A percentile compares a stretch with the other conserved stretches of the same genome.
Conservation (phyloP, 2,329 filamentous ascomycete genomes). For the Xylariaceae sp. region DNA sequence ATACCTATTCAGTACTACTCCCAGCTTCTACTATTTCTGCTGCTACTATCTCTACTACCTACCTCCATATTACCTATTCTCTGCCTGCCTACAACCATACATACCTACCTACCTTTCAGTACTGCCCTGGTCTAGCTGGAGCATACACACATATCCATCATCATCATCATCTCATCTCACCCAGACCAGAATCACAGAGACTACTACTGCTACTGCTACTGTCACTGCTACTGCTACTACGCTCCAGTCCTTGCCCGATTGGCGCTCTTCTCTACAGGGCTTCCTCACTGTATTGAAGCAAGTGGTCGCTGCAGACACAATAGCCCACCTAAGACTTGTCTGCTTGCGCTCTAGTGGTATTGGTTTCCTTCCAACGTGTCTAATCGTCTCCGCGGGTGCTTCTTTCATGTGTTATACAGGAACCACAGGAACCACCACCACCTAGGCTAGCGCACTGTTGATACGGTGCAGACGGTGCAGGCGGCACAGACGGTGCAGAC, state of each 20-base stretch:
- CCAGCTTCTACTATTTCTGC: background rate
- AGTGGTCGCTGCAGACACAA: conserved; percentile 1
- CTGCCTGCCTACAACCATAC: background rate
- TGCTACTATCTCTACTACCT: background rate
- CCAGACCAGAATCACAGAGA: too few relatives aligned
- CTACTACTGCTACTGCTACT: too few relatives aligned
- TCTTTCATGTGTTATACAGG: conserved; percentile 1
- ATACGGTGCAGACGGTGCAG: conserved; percentile 5
- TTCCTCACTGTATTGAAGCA: background rate
- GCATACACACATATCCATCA: background rate
- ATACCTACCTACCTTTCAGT: background rate
- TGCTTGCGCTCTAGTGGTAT: background rate
- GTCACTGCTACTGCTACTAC: background rate
- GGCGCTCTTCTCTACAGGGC: conserved; percentile 4
- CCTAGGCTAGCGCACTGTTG: conserved; percentile 1
- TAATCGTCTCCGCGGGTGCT: conserved; percentile 3
- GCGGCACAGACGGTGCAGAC: conserved; percentile 6
- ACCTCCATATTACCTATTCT: background rate
- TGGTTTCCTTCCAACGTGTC: background rate
- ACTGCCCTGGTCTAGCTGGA: background rate
- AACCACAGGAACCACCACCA: background rate
- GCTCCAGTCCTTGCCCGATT: background rate
- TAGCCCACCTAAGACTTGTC: background rate
- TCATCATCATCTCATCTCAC: too few relatives aligned
- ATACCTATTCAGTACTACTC: conserved; percentile 2